These are phyloP conservation scores for Gymnopilus junonius DNA, from an alignment of 768 basidiomycete genomes.

Conservation along the genomic window DNA sequence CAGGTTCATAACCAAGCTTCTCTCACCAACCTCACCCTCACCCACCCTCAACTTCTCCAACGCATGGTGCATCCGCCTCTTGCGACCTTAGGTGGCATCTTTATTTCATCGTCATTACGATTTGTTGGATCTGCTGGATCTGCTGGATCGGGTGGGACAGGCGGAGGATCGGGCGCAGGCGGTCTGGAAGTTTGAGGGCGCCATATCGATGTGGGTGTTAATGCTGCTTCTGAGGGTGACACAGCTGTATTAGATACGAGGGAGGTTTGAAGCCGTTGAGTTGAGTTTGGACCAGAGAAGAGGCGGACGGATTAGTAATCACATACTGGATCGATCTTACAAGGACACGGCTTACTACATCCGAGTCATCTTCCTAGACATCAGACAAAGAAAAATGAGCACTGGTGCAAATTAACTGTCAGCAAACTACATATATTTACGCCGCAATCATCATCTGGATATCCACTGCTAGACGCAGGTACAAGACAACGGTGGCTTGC, in stretches of 20 bases:
- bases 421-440: too few relatives aligned
- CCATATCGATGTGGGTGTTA: not conserved
- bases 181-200: not conserved
- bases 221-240: not conserved
- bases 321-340: too few relatives aligned
- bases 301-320: too few relatives aligned
- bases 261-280: not conserved
- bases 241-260: too few relatives aligned
- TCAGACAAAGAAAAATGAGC: too few relatives aligned
- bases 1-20: not conserved
- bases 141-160: not conserved
- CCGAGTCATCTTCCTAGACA: too few relatives aligned
- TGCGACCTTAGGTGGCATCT: constrained; percentile 69
- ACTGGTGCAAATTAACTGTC: too few relatives aligned
- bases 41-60: constrained; percentile 30
- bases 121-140: not conserved
- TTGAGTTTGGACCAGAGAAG: too few relatives aligned
- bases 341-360: too few relatives aligned
- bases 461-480: too few relatives aligned
- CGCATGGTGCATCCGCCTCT: constrained; percentile 44
- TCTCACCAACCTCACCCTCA: constrained; percentile 2
- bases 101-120: constrained; percentile 40
- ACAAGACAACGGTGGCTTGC: too few relatives aligned
- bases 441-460: too few relatives aligned
- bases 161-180: constrained; percentile 17